Evolutionary conservation across 2,329 filamentous ascomycete species (phyloP), one percentile per base, ranked within the genome.

Genomic region (Penicillium glabrum): DNA sequence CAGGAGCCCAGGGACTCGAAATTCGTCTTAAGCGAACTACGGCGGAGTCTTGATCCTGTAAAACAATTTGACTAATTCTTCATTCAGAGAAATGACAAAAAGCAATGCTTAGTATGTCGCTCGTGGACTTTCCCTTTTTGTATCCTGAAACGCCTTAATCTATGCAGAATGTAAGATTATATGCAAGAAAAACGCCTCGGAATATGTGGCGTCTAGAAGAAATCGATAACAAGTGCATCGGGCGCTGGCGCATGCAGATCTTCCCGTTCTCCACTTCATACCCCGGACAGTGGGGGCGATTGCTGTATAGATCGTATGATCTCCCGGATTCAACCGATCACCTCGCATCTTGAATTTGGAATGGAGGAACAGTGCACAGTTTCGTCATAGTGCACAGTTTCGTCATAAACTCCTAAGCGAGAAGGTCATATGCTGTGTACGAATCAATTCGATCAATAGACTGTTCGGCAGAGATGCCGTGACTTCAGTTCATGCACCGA

Each of bases 1-100:
- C 58, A 7, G 65, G 61, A 3, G 54, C 61, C 13, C 55, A 63
- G 39, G 62, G 60, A 13, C 45, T 69, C 50, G 65, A 69, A 47
- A 60, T 68, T 37, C 58, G 54, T 24, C 51, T 65, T 7, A 62
- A 56, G 31, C 56, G 62, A 54, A 56, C 61, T n/a, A 51, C 52
- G 46, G 62, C 62, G 11, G 56, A 64, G 29, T 57, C 57, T 10
- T 64, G 53, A 60, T 21, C 10, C 8, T 46, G 44, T 27, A 46
- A 11, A n/a, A 10, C 13, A n/a, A 19, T 19, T 37, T 19, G 35
- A n/a, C 16, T 37, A 5, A 37, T 37, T 19, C 1, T 14, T 35
- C 13, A 14, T 3, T n/a, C 16, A 10, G 5, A 11, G 11, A 37
- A 19, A 37, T 19, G 14, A 37, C 16, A 37, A 37, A 14, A 37